Conservation (phyloP, 768 basidiomycete species). For the Phylloporus scabripes region DNA sequence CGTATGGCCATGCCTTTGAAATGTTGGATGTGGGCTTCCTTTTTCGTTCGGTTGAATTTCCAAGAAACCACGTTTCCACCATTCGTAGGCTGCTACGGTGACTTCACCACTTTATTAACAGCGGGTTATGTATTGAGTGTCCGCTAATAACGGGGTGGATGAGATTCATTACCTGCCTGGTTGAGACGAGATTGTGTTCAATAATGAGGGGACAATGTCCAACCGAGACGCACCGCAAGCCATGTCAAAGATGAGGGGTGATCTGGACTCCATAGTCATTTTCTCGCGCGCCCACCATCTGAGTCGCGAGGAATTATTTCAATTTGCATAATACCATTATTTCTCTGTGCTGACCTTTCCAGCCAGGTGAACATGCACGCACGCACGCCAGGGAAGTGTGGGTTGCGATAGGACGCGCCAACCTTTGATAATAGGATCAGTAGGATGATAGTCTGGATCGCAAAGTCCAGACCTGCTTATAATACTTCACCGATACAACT, state of each 20-base stretch:
- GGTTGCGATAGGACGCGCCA: slow-evolving; percentile 65
- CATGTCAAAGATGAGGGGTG: slow-evolving; percentile 26
- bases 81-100: slow-evolving; percentile 53
- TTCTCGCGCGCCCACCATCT: slow-evolving; percentile 26
- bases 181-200: neutral
- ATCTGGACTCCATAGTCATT: slow-evolving; percentile 4
- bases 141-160: slow-evolving; percentile 20
- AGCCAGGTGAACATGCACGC: slow-evolving; percentile 50
- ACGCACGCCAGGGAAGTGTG: slow-evolving; percentile 63
- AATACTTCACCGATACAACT: slow-evolving; percentile 17
- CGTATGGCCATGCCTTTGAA: neutral
- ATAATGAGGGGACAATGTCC: neutral
- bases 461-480: slow-evolving; percentile 21
- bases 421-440: slow-evolving; percentile 32
- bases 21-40: neutral
- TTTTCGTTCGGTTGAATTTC: slow-evolving; percentile 20
- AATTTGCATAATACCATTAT: neutral
- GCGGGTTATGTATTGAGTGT: neutral
- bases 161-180: slow-evolving; percentile 22
- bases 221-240: slow-evolving; percentile 22
- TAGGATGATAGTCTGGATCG: too few species aligned
- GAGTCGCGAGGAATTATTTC: slow-evolving; percentile 11
- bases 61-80: slow-evolving; percentile 43
- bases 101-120: slow-evolving; percentile 51
- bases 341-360: slow-evolving; percentile 35